A percentile compares a stretch with the other conserved stretches of the same genome.
phyloP scores from a whole-genome alignment of 257 asterid species.

The Gentiana straminea region DNA sequence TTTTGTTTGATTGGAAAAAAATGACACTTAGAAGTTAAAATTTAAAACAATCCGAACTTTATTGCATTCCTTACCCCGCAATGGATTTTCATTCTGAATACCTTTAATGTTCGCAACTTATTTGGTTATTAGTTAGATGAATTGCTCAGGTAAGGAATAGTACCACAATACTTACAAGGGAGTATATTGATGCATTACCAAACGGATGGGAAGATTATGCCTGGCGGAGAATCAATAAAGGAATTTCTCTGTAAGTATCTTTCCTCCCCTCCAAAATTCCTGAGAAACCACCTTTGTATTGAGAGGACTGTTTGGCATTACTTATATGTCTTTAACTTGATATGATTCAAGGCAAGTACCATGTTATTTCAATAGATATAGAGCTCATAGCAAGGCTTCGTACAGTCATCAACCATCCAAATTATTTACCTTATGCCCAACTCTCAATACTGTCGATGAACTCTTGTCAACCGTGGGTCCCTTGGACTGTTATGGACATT shows the following conservation, averaged over 20 bases:
- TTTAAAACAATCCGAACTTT: neutral
- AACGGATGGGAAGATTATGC: slow-evolving; percentile 98
- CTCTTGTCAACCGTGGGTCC: no score
- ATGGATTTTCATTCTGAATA: neutral
- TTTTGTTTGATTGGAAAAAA: neutral
- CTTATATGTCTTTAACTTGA: neutral
- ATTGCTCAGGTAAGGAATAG: slow-evolving; percentile 92
- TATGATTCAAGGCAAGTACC: neutral
- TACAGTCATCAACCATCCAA: no score
- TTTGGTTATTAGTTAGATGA: slow-evolving; percentile 69
- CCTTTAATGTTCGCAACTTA: slow-evolving; percentile 34
- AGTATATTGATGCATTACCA: slow-evolving; percentile 89
- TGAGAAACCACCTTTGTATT: no score
- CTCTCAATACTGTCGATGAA: no score
- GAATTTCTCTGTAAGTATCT: slow-evolving; percentile 70
- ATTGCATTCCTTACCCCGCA: no score
- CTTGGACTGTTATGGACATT: no score
- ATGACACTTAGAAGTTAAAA: neutral
- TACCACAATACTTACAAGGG: slow-evolving; percentile 79
- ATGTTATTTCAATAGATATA: no score
- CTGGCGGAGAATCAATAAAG: slow-evolving; percentile 93
- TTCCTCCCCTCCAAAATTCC: neutral
- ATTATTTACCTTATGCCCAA: no score
- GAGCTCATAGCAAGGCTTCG: no score
- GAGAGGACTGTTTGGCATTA: no score